Evolutionary conservation across 1,284 basidiomycete species (phyloP).

Genomic region (Prillingera fragicola): DNA sequence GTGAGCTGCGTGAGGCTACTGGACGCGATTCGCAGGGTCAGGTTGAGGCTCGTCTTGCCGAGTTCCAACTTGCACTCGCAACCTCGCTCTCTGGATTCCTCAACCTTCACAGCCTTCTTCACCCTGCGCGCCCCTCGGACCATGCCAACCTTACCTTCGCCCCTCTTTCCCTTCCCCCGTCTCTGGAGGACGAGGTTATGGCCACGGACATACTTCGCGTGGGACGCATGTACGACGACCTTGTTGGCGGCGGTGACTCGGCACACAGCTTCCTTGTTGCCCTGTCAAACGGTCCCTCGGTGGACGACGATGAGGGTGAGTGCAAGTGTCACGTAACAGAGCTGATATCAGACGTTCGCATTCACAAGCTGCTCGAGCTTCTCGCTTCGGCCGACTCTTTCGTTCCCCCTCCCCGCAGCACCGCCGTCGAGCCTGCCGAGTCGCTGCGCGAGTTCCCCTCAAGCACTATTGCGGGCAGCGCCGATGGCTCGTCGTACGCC

Average conservation of each 20-base stretch:
- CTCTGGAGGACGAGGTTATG: constrained; percentile 40
- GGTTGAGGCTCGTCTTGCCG: constrained; percentile 4
- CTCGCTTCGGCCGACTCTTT: constrained; percentile 13
- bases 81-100: constrained; percentile 61
- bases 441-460: constrained; percentile 2
- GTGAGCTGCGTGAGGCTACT: constrained; percentile 25
- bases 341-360: constrained; percentile 29
- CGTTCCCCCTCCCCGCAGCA: background rate
- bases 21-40: constrained; percentile 9
- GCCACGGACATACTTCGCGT: constrained; percentile 42
- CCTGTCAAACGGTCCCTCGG: constrained; percentile 23
- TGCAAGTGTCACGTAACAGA: background rate
- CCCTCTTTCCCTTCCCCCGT: constrained; percentile 39
- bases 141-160: constrained; percentile 46
- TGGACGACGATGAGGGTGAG: constrained; percentile 36
- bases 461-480: background rate
- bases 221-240: constrained; percentile 37
- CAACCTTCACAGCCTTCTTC: constrained; percentile 58
- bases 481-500: too few species aligned
- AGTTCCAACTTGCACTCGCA: constrained; percentile 43
- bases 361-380: constrained; percentile 34
- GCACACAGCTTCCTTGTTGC: constrained; percentile 23
- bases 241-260: constrained; percentile 28
- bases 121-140: constrained; percentile 38
- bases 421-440: constrained; percentile 4